These are phyloP conservation scores for Gardenia jasminoides DNA, from an alignment of 257 asterid species.

Conservation along the genomic window DNA sequence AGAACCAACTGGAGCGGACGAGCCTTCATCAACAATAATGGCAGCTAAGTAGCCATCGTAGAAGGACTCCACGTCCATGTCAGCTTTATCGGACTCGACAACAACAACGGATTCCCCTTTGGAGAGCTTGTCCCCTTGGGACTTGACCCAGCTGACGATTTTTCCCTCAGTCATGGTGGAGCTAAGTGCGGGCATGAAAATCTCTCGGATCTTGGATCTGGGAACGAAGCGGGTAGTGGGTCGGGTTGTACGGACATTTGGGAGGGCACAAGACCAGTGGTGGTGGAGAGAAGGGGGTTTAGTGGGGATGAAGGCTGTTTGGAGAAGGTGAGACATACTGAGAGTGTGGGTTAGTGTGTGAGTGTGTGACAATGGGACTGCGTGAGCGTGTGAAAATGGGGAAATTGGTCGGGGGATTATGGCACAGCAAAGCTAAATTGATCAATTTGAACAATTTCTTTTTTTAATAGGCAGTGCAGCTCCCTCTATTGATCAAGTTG, in stretches of 20 bases:
- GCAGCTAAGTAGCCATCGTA: conserved; percentile 72
- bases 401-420: background rate
- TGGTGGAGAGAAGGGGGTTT: conserved; percentile 51
- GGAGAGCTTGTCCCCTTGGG: conserved; percentile 73
- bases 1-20: conserved; percentile 61
- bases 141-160: conserved; percentile 77
- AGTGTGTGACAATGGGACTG: conserved; percentile 7
- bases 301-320: conserved; percentile 63
- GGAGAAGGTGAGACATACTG: conserved; percentile 88
- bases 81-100: conserved; percentile 83
- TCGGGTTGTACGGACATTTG: conserved; percentile 16
- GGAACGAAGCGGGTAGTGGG: conserved; percentile 36
- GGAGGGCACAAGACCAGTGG: background rate
- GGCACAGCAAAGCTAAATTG: no score
- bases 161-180: conserved; percentile 96
- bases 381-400: background rate
- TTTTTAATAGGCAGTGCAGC: no score
- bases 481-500: no score
- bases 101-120: conserved; percentile 86
- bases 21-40: conserved; percentile 73
- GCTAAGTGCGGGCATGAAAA: conserved; percentile 93
- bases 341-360: conserved; percentile 7
- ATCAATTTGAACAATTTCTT: no score
- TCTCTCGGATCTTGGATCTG: conserved; percentile 79
- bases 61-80: conserved; percentile 82